phyloP scores from a whole-genome alignment of 2,329 filamentous ascomycete species.

The Arthroderma sp. region DNA sequence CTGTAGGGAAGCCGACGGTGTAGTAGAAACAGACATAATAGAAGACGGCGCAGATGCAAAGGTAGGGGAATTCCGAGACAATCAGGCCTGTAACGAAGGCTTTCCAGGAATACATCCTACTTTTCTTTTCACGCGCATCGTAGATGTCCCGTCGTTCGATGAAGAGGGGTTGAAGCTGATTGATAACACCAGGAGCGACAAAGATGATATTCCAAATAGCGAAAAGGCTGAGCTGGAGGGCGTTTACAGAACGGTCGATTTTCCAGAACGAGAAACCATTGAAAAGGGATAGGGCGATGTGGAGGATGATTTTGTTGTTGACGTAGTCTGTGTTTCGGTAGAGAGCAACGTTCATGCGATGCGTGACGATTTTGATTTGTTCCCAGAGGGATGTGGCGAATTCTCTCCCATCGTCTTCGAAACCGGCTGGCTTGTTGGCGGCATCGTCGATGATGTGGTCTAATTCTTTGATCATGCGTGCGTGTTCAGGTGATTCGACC shows the following conservation, averaged over 20 bases:
- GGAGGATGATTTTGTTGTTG: conserved; percentile 37
- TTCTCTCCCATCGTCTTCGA: conserved; percentile 13
- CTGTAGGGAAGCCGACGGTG: conserved; percentile 36
- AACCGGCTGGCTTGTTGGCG: background rate
- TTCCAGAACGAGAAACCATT: conserved; percentile 51
- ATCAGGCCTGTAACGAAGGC: conserved; percentile 44
- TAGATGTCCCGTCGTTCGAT: conserved; percentile 45
- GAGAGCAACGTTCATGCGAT: too few species aligned
- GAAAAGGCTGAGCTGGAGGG: conserved; percentile 43
- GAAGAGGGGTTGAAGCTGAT: conserved; percentile 47
- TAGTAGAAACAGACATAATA: conserved; percentile 47
- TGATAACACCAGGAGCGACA: conserved; percentile 39
- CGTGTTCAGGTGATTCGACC: conserved; percentile 42
- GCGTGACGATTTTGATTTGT: too few species aligned
- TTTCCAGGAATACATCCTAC: conserved; percentile 48
- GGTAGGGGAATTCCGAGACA: conserved; percentile 35
- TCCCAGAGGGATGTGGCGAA: too few species aligned
- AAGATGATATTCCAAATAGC: conserved; percentile 47
- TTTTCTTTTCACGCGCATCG: conserved; percentile 39
- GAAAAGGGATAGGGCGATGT: conserved; percentile 42
- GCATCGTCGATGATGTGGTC: conserved; percentile 43
- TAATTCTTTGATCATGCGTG: conserved; percentile 46
- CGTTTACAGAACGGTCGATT: conserved; percentile 38
- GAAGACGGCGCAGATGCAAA: conserved; percentile 32
- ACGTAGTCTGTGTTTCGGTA: conserved; percentile 18